Base-by-base conservation (phyloP, 225 moss, liverwort and hornwort species). In the Sphagnum tenellum region DNA sequence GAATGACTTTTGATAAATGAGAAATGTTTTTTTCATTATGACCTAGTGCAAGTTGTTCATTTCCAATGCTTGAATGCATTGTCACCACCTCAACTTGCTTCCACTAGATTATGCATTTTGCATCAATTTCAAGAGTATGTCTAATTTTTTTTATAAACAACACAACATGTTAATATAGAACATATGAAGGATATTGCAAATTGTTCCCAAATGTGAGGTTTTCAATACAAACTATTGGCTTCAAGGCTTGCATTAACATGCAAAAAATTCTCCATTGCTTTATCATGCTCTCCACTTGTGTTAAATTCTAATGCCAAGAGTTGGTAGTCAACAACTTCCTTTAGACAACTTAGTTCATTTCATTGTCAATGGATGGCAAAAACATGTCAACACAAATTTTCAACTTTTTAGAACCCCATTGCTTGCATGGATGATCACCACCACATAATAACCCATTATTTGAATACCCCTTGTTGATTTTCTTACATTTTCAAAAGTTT, bases 301-400 rank as follows among this genome's bases (percentile, higher is more conserved):
- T 89, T 93, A 76, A 83, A 88, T 63, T 93, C 71, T 72, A 93
- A 67, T 46, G 93, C 98, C 81, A 98, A 79, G 58, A 98, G 78
- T 59, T 90, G 88, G 64, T 89, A 67, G 79, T 98, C 98, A 53
- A 89, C 89, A 44, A 90, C 90, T 76, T 98, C 93, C 71, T 98
- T 93, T 75, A 93, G 72, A 4, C 90, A 87, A 50, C 76, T 84
- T 59, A 76, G 71, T 55, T 81, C 76, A 59, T 73, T 75, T 70
- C 88, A 76, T 63, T 93, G 87, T 71, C 85, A 82, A 75, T 93
- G 93, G 51, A 93, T 90, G 75, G 76, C 75, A 63, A 98, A 80
- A 47, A 89, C 89, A 54, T 93, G 90, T 67, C 87, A 80, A 79
- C 98, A 98, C 56, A 98, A 74, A 58, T 79, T 73, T 71, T 87